Evolutionary conservation across 2,329 filamentous ascomycete species (phyloP), one percentile per base, ranked within the genome.

Genomic region (Aspergillus pseudoglaucus): DNA sequence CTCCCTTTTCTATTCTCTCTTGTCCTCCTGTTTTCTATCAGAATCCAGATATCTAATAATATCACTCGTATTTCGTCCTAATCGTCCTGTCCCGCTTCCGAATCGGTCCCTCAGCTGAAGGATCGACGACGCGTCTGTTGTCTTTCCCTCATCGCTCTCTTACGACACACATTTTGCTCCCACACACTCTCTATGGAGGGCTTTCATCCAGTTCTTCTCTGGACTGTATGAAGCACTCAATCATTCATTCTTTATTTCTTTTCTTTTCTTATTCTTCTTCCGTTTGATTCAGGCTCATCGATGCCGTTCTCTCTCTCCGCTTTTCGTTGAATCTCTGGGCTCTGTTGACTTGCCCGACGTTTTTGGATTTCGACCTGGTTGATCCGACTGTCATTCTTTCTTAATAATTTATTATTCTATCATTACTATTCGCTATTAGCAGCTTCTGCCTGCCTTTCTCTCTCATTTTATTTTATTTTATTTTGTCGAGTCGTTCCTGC

Each of bases 171-270:
- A 46, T 49, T 52, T 40, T 37, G 6, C 47, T 54, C 46, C 27
- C 48, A 25, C 40, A 44, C 18, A 39, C 37, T 49, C 47, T 37
- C 47, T 47, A 59, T 59, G 56, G 56, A 59, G 56, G 56, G 56
- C 50, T 45, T 47, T 52, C 47, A 47, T 47, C 45, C 44, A 32
- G 44, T 51, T 47, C 46, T 52, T 51, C 49, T 47, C 51, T 50
- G 42, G 39, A 48, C 52, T 50, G 45, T 43, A 52, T 58, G 50
- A 57, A 51, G 17, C 15, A 18, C 50, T 47, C 15, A 18, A 48
- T 47, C 47, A 23, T 40, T 51, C 49, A 42, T 48, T 57, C 56
- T 45, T 50, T 56, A n/a, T 47, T 35, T 40, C 38, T 39, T 39
- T 41, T 45, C 45, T 52, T 48, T 30, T 9, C 10, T 30, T 30